Evolutionary conservation across 169 alveolate species (phyloP).

Genomic region (Toxoplasma gondii): DNA sequence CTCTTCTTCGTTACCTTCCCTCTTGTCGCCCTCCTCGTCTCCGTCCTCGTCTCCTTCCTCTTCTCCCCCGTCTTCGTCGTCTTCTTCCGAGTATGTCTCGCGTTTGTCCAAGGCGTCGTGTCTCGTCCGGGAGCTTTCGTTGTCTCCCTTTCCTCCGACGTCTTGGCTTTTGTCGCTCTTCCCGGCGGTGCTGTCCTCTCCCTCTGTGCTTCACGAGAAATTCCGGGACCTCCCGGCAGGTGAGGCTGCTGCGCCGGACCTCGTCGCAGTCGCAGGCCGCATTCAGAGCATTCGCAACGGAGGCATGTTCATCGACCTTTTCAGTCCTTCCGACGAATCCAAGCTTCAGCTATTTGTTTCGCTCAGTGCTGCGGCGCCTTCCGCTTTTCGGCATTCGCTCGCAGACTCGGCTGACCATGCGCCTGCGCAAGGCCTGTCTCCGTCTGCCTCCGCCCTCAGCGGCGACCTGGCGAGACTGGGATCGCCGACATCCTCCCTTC

Average conservation of each 20-base stretch:
- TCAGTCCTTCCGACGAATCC: conserved; percentile 47
- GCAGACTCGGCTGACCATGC: no score
- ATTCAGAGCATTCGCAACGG: conserved; percentile 68
- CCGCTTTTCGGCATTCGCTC: background rate
- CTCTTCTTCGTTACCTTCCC: background rate
- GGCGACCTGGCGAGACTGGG: background rate
- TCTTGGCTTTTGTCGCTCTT: background rate
- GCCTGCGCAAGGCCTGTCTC: no score
- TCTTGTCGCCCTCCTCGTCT: background rate
- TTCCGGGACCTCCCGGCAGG: background rate
- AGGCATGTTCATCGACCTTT: conserved; percentile 72
- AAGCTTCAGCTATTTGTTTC: conserved; percentile 41
- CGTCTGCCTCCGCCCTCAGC: no score
- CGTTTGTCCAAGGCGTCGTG: background rate
- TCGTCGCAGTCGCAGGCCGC: conserved; percentile 57
- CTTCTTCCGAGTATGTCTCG: background rate
- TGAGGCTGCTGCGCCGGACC: background rate
- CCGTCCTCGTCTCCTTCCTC: background rate
- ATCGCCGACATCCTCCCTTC: background rate
- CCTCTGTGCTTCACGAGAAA: background rate
- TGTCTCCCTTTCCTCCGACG: background rate
- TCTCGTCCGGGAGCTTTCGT: background rate
- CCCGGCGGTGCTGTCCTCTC: background rate
- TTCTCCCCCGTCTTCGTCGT: background rate
- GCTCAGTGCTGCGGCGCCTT: background rate